A percentile compares a stretch with the other conserved stretches of the same genome.
Conservation (phyloP, 257 asterid species). For the Ehretia macrophylla region DNA sequence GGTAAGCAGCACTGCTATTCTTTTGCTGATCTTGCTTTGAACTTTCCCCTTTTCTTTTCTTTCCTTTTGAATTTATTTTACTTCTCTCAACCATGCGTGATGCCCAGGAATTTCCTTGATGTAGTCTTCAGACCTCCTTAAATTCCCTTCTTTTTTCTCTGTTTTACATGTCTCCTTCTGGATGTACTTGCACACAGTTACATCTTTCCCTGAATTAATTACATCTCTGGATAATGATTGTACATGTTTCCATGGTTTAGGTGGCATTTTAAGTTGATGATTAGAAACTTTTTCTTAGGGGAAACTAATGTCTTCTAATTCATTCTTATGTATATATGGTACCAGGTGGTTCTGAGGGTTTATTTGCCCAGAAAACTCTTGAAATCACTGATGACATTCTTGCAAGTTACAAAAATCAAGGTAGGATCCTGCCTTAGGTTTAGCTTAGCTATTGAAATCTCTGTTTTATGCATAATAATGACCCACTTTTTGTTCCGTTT, state of each 20-base stretch:
- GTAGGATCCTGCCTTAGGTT: slow-evolving; percentile 16
- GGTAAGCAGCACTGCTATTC: slow-evolving; percentile 29
- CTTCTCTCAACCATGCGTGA: too few species aligned
- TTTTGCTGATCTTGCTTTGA: not conserved
- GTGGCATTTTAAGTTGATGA: not conserved
- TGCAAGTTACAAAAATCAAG: slow-evolving; percentile 79
- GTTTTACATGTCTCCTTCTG: too few species aligned
- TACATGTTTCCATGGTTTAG: not conserved
- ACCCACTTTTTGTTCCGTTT: slow-evolving; percentile 12
- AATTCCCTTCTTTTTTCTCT: too few species aligned
- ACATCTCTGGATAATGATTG: too few species aligned
- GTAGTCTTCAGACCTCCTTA: too few species aligned
- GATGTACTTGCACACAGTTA: too few species aligned
- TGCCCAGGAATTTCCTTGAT: too few species aligned
- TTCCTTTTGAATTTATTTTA: not conserved
- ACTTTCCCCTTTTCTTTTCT: not conserved
- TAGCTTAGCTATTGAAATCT: not conserved
- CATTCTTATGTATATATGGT: not conserved
- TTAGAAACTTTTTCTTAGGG: not conserved
- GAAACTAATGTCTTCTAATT: not conserved
- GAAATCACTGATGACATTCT: slow-evolving; percentile 70
- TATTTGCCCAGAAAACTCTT: slow-evolving; percentile 72
- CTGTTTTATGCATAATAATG: not conserved
- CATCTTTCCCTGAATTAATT: too few species aligned
- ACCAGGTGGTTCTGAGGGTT: slow-evolving; percentile 83